phyloP scores from a whole-genome alignment of 345 rosid genomes.

The Angophora floribunda region DNA sequence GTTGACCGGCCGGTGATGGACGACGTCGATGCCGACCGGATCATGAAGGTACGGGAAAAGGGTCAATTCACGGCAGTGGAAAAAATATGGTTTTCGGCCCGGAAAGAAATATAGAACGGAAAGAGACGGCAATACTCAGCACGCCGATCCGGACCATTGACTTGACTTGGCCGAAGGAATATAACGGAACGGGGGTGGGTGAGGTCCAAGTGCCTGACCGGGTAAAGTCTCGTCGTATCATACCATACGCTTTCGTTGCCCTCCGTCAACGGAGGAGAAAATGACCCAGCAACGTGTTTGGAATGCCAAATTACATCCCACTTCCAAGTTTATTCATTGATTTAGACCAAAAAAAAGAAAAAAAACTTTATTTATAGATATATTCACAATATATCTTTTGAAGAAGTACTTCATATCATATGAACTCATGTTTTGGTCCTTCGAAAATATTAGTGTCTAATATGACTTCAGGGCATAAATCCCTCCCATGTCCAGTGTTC shows the following conservation, averaged over 20 bases:
- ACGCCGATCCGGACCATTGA: not conserved
- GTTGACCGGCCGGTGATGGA: not conserved
- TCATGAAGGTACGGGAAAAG: not conserved
- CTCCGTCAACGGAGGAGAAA: not conserved
- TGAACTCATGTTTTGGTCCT: not conserved
- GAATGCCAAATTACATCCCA: not conserved
- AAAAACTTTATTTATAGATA: not conserved
- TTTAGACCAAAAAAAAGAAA: not conserved
- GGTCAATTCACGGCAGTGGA: not conserved
- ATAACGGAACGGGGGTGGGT: not conserved
- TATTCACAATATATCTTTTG: not conserved
- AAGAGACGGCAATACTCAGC: not conserved
- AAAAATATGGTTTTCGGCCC: not conserved
- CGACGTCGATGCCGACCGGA: not conserved
- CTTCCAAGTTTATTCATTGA: not conserved
- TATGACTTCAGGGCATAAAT: accelerated
- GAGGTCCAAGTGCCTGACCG: not conserved
- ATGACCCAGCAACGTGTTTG: not conserved
- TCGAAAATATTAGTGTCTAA: not conserved
- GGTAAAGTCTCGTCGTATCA: not conserved
- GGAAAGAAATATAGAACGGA: not conserved
- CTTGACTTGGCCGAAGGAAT: not conserved
- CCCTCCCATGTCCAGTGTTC: accelerated
- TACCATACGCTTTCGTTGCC: too few relatives aligned
- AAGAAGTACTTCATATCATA: not conserved